These are phyloP conservation scores for Thalassiosira profunda DNA, from an alignment of 108 stramenopile genomes.

Conservation along the genomic window DNA sequence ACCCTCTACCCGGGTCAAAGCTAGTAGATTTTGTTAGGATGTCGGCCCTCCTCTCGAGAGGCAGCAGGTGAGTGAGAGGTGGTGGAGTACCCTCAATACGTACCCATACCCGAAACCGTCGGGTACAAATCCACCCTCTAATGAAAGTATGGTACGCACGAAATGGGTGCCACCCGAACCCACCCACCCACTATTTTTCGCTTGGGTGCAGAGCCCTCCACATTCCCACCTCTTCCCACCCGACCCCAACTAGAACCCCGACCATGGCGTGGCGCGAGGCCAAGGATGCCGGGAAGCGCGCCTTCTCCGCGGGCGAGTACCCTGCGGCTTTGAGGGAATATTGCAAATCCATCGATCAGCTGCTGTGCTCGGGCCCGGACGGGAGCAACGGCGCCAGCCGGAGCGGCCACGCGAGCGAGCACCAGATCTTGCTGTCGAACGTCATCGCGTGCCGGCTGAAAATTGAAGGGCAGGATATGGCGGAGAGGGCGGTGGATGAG, in stretches of 20 bases:
- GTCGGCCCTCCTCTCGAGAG: no score
- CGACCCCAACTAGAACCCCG: not conserved
- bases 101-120: no score
- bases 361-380: not conserved
- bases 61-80: no score
- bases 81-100: no score
- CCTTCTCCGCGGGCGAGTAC: slow-evolving; percentile 4
- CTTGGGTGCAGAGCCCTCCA: not conserved
- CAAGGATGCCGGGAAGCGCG: slow-evolving; percentile 13
- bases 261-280: slow-evolving; percentile 7
- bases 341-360: slow-evolving; percentile 4
- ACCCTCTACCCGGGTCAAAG: no score
- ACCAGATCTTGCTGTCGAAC: slow-evolving; percentile 53
- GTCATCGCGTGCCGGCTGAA: slow-evolving; percentile 72
- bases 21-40: no score
- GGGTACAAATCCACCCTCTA: no score
- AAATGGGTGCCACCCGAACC: no score
- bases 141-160: no score
- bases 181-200: not conserved
- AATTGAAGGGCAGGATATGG: slow-evolving; percentile 63
- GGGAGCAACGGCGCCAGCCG: not conserved
- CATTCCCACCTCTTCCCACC: not conserved
- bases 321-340: not conserved
- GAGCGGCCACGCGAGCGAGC: slow-evolving; percentile 12
- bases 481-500: slow-evolving; percentile 62